These are phyloP conservation scores for Halenospora varia DNA, from an alignment of 495 filamentous ascomycete species.

Conservation along the genomic window DNA sequence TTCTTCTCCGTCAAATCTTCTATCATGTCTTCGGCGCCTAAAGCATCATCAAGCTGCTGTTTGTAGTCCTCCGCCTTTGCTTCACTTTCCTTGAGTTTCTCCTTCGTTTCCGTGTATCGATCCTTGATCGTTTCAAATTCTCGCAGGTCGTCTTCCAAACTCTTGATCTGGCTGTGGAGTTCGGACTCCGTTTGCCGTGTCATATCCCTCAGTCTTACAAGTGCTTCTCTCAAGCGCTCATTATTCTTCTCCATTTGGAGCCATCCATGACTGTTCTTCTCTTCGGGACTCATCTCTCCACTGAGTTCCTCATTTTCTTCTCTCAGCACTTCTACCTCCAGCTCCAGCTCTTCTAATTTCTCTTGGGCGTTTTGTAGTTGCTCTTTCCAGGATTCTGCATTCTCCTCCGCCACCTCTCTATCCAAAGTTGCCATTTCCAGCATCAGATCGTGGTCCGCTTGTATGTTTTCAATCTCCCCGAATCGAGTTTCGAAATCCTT, in stretches of 20 bases:
- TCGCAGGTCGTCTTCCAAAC: constrained; percentile 72
- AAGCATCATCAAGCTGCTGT: constrained; percentile 84
- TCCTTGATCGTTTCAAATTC: constrained; percentile 68
- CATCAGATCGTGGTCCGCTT: constrained; percentile 77
- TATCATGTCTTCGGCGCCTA: constrained; percentile 87
- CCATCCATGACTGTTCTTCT: constrained; percentile 81
- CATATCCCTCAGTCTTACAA: constrained; percentile 79
- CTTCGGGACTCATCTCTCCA: constrained; percentile 82
- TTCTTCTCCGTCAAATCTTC: constrained; percentile 88
- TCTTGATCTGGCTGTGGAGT: constrained; percentile 68
- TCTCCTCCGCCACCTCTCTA: constrained; percentile 95
- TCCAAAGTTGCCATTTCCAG: constrained; percentile 88
- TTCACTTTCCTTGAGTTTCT: constrained; percentile 67
- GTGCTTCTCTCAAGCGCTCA: constrained; percentile 79
- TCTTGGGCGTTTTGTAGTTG: constrained; percentile 76
- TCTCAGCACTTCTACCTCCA: constrained; percentile 81
- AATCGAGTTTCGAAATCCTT: constrained; percentile 69
- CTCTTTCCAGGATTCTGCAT: constrained; percentile 70
- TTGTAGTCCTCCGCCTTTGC: constrained; percentile 79
- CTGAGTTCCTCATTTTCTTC: constrained; percentile 84
- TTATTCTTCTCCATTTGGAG: constrained; percentile 87
- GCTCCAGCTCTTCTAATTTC: constrained; percentile 75
- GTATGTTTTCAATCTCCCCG: constrained; percentile 62
- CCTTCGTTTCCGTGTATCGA: constrained; percentile 64
- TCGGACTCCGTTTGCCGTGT: constrained; percentile 83